A percentile compares a stretch with the other conserved stretches of the same genome.
Evolutionary conservation across 1,284 basidiomycete genomes (phyloP).

Genomic region (Coriolopsis trogii): DNA sequence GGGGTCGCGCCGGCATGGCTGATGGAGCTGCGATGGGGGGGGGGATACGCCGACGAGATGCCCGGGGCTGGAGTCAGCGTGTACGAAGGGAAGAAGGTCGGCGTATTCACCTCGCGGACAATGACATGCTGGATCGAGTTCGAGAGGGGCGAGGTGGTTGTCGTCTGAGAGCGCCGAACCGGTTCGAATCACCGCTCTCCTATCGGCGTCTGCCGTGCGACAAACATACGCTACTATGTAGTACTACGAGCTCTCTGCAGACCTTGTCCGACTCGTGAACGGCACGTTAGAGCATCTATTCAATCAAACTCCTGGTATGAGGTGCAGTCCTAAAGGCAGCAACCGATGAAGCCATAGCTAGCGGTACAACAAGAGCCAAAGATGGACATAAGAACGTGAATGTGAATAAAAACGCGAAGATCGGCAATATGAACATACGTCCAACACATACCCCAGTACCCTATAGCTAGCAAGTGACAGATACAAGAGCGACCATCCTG

Average conservation of each 20-base stretch:
- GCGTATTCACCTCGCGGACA: conserved; percentile 19
- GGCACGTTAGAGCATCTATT: no score
- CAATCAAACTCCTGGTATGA: not conserved
- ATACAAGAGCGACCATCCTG: not conserved
- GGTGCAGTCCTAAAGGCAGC: not conserved
- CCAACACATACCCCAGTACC: conserved; percentile 10
- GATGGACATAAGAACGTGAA: conserved; percentile 28
- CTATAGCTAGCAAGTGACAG: not conserved
- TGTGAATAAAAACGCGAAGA: conserved; percentile 24
- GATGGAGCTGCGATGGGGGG: conserved; percentile 18
- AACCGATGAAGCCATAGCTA: not conserved
- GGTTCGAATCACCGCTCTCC: conserved; percentile 18
- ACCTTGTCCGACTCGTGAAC: no score
- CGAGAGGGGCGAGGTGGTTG: conserved; percentile 16
- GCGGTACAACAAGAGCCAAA: conserved; percentile 23
- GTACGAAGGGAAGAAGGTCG: not conserved
- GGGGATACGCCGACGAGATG: not conserved
- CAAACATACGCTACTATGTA: not conserved
- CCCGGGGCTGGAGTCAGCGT: not conserved
- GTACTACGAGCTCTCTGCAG: no score
- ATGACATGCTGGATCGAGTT: conserved; percentile 11
- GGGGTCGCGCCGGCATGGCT: conserved; percentile 17
- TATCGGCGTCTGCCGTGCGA: conserved; percentile 1
- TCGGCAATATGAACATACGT: conserved; percentile 12
- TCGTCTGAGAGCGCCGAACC: conserved; percentile 22